Percentiles rank a stretch among this genome's conserved stretches.
Conservation (phyloP, 225 moss, liverwort and hornwort species). For the Physcomitrium patens region DNA sequence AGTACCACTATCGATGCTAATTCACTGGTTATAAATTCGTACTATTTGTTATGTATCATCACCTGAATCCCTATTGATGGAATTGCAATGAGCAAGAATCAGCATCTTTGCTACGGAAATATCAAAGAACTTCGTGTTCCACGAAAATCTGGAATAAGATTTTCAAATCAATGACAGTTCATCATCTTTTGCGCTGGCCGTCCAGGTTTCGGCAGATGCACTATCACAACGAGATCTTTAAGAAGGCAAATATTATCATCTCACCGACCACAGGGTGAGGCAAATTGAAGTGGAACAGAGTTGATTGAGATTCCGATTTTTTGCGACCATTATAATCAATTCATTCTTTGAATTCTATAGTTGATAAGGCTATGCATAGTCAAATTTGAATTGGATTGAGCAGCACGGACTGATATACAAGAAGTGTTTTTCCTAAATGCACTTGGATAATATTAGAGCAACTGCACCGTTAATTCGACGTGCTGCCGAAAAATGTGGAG, state of each 20-base stretch:
- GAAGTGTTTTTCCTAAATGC: not conserved
- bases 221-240: slow-evolving; percentile 85
- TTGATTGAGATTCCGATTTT: not conserved
- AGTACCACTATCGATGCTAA: not conserved
- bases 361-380: not conserved
- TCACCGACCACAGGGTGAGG: slow-evolving; percentile 89
- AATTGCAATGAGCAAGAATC: not conserved
- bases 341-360: not conserved
- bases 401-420: not conserved
- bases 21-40: too few species aligned
- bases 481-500: slow-evolving; percentile 73
- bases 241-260: slow-evolving; percentile 82
- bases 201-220: slow-evolving; percentile 91
- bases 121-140: not conserved
- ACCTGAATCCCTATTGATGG: not conserved
- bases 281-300: too few species aligned
- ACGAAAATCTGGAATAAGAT: not conserved
- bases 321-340: not conserved
- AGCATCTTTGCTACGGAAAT: not conserved
- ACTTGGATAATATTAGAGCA: slow-evolving; percentile 39
- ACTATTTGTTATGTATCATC: too few species aligned
- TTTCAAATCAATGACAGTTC: not conserved
- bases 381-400: slow-evolving; percentile 1
- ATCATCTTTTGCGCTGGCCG: not conserved
- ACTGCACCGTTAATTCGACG: slow-evolving; percentile 62